Base-by-base conservation (phyloP, 345 rosid genomes). In the Citrus inodora region DNA sequence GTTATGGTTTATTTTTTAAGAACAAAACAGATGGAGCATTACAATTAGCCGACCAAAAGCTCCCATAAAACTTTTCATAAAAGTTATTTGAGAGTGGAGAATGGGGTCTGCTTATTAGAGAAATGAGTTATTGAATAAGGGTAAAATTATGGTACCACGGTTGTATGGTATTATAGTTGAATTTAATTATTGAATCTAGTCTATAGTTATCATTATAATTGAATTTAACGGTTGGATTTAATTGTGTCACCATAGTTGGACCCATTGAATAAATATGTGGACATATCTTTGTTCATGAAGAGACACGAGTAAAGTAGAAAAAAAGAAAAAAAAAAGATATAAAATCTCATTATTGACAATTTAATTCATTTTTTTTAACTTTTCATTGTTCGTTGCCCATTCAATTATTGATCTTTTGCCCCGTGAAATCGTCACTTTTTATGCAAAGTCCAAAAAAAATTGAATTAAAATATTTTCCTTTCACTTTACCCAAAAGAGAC, bases 391-490 rank as follows among this genome's bases (percentile, higher is more conserved):
- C 1, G 65, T 35, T 37, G 56, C 76, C 76, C 24, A 74, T 38
- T 60, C 35, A 38, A 74, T 74, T 37, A 59, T 71, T 53, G 42
- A 22, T 37, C 4, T 17, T 37, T 7, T 6, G 46, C 25, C 25
- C 19, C 53, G 48, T 73, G 65, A 58, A 56, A 37, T 60, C 37
- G 17, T 74, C 24, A 8, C 76, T 74, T 74, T 74, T 40, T 38
- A 60, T 60, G 33, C 67, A 73, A 37, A 3, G 51, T 11, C 17
- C 56, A 16, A 6, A n/a, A n/a, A n/a, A 32, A 5, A 32, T 35
- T 58, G 51, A 56, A 56, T 72, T 73, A 19, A 56, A 56, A 37
- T 42, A 56, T 73, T 51, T 51, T 38, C 24, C 76, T 73, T 73
- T 60, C 5, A 38, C 76, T 24, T 73, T 59, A 73, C 67, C 67